These are phyloP conservation scores for Terfezia boudieri DNA, from an alignment of 495 filamentous ascomycete species.

Conservation along the genomic window DNA sequence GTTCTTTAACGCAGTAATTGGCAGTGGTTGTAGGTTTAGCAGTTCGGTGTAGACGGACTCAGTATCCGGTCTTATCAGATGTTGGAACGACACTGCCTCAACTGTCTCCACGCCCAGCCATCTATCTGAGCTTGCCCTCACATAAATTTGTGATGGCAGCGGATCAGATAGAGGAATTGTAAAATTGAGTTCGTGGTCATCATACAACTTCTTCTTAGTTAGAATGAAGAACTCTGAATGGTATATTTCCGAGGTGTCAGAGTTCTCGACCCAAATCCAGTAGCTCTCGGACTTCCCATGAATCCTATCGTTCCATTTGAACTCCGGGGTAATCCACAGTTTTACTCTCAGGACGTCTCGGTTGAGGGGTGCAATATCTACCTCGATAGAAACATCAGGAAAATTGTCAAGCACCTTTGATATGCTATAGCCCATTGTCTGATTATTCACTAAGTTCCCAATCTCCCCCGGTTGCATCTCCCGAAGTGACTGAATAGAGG, in stretches of 20 bases:
- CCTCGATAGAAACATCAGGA: constrained; percentile 69
- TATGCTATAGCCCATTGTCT: constrained; percentile 60
- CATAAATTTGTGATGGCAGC: constrained; percentile 82
- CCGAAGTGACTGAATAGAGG: constrained; percentile 55
- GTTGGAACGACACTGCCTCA: constrained; percentile 84
- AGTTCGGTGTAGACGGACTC: constrained; percentile 94
- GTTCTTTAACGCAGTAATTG: constrained; percentile 72
- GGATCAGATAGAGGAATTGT: constrained; percentile 91
- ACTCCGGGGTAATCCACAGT: constrained; percentile 68
- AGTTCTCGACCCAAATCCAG: constrained; percentile 98
- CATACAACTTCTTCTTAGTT: constrained; percentile 63
- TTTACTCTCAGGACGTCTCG: constrained; percentile 78
- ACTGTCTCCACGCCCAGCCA: constrained; percentile 98
- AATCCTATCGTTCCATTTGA: constrained; percentile 86
- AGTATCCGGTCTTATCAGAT: constrained; percentile 90
- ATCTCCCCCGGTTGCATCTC: constrained; percentile 90
- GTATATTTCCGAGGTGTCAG: constrained; percentile 91
- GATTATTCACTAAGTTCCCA: constrained; percentile 75
- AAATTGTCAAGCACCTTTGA: constrained; percentile 70
- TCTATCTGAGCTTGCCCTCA: constrained; percentile 77
- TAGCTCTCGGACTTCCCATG: constrained; percentile 89
- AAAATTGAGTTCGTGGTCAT: constrained; percentile 92
- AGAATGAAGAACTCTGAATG: constrained; percentile 96
- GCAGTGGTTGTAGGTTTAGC: constrained; percentile 73
- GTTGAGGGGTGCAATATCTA: constrained; percentile 88